A percentile compares a stretch with the other conserved stretches of the same genome.
Evolutionary conservation across 768 basidiomycete genomes (phyloP).

Genomic region (Psilocybe tampanensis): DNA sequence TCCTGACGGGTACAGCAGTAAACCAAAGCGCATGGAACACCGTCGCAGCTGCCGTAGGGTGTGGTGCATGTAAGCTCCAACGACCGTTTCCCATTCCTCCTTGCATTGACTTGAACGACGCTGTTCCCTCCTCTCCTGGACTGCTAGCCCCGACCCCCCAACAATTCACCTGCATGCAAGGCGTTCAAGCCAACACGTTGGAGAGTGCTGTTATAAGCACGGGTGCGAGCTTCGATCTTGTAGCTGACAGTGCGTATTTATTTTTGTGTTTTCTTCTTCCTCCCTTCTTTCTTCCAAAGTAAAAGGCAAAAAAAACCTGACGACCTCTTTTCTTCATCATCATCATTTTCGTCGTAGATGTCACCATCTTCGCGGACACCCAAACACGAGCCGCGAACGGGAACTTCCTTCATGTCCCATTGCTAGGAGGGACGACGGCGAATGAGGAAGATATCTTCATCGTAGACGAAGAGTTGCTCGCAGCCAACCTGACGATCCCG

Average conservation of each 20-base stretch:
- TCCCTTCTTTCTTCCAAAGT: neutral
- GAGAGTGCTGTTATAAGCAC: conserved; percentile 35
- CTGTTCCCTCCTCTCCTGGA: too few relatives aligned
- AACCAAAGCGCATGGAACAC: conserved; percentile 30
- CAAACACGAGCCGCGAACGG: conserved; percentile 21
- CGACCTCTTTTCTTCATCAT: too few relatives aligned
- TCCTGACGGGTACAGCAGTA: conserved; percentile 8
- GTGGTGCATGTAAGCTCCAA: conserved; percentile 28
- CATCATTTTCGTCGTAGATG: conserved; percentile 21
- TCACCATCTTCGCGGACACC: conserved; percentile 33
- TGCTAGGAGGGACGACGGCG: conserved; percentile 28
- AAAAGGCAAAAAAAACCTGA: too few relatives aligned
- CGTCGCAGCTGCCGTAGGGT: conserved; percentile 32
- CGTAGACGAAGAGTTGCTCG: conserved; percentile 26
- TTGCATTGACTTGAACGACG: too few relatives aligned
- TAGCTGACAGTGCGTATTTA: conserved; percentile 30
- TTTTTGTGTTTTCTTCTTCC: neutral
- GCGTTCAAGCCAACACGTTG: conserved; percentile 28
- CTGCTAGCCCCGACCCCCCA: conserved; percentile 20
- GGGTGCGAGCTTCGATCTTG: conserved; percentile 26
- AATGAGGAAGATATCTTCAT: conserved; percentile 36
- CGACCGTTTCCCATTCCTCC: neutral
- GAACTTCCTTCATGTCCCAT: conserved; percentile 28
- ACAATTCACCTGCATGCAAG: conserved; percentile 41
- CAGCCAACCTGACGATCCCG: conserved; percentile 27